Evolutionary conservation across 768 basidiomycete species (phyloP).

Genomic region (Agrocybe chaxingu): DNA sequence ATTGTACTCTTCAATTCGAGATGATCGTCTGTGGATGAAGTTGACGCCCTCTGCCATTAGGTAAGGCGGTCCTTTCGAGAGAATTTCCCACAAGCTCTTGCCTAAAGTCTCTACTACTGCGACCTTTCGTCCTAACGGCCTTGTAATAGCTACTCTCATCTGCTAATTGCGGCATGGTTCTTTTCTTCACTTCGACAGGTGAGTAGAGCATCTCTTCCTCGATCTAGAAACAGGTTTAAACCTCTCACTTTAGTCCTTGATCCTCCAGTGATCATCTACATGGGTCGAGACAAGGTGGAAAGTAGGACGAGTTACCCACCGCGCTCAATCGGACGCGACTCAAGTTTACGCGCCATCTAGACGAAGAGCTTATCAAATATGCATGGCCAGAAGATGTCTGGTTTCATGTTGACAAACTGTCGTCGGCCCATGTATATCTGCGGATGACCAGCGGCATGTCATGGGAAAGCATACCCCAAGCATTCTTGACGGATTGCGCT

Average conservation of each 20-base stretch:
- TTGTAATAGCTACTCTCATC: neutral
- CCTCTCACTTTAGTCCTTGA: constrained; percentile 39
- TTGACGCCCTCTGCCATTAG: too few species aligned
- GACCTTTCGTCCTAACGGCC: too few species aligned
- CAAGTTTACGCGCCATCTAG: constrained; percentile 39
- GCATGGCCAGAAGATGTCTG: constrained; percentile 86
- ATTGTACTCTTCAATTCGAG: neutral
- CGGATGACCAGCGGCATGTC: constrained; percentile 77
- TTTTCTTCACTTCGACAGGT: constrained; percentile 49
- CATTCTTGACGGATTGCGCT: constrained; percentile 79
- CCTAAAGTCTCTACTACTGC: too few species aligned
- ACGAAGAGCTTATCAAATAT: constrained; percentile 93
- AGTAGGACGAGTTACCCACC: constrained; percentile 46
- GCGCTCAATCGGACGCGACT: constrained; percentile 12
- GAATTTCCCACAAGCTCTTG: too few species aligned
- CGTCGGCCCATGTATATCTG: constrained; percentile 96
- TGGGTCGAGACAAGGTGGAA: constrained; percentile 97
- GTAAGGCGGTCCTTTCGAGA: too few species aligned
- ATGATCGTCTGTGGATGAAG: neutral
- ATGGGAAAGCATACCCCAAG: constrained; percentile 87
- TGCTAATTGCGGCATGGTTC: constrained; percentile 35
- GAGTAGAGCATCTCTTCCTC: constrained; percentile 1
- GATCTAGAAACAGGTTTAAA: constrained; percentile 1
- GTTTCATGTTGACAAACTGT: constrained; percentile 99
- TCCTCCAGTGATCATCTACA: constrained; percentile 77